Base-by-base conservation (phyloP, 169 alveolate species). In the Plasmodium cynomolgi region DNA sequence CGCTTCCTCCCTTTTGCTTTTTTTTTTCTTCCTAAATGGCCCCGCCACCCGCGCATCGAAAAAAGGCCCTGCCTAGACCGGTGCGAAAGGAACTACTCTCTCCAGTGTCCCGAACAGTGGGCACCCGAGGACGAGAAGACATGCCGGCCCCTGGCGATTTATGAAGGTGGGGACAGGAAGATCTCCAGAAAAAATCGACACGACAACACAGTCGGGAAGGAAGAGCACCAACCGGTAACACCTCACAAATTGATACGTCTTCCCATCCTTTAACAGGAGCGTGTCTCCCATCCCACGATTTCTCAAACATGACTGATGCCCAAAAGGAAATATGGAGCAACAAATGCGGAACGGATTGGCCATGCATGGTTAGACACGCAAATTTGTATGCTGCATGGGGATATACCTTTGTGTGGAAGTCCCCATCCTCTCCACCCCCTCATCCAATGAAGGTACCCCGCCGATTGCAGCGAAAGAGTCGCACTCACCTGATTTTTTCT, bases 321-420 rank as follows among this genome's bases (percentile, higher is more conserved):
- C 94, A 90, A 15, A 90, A 90, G 72, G 84, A 90, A 79, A 90
- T 90, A 1, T 90, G 94, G 94, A 71, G 94, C 37, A 90, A 90
- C 77, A 90, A 80, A 17, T 90, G 94, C 72, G 82, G 34, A 33
- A 44, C 91, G n/a, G 31, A 47, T 4, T 90, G 94, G 94, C 94
- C 94, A 37, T 90, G 94, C 84, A 90, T 80, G 50, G 94, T 90
- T 58, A 90, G 20, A 80, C 20, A 11, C n/a, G 68, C 29, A 73
- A 26, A 26, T 17, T 20, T 23, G 6, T 26, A 3, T 20, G 2
- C 26, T 34, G 56, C 26, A 84, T 37, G 44, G 62, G 34, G 79
- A 17, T n/a, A 84, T 23, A 72, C 9, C 47, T 3, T 33, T 29
- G 74, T 84, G 31, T 68, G 47, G 56, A 44, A 7, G n/a, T 44